Evolutionary conservation across 2,329 filamentous ascomycete genomes (phyloP).

Genomic region (Cladophialophora bantiana): DNA sequence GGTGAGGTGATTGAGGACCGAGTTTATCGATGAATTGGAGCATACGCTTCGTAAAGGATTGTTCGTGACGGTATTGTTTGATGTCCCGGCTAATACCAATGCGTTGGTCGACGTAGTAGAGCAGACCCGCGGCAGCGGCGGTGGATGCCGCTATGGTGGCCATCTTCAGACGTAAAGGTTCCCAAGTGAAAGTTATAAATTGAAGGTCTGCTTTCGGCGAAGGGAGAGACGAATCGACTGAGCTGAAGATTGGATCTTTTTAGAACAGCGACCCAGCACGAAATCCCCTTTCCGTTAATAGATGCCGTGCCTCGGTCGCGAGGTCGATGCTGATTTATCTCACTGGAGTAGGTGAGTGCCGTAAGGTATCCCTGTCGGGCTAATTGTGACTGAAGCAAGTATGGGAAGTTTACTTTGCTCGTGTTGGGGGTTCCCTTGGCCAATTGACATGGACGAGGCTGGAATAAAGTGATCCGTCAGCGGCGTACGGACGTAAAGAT

Average conservation of each 20-base stretch:
- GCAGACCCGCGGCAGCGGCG: conserved; percentile 47
- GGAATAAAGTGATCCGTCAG: neutral
- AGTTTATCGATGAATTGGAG: conserved; percentile 47
- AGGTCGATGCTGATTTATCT: neutral
- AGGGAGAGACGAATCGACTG: neutral
- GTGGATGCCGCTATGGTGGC: conserved; percentile 45
- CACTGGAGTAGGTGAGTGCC: neutral
- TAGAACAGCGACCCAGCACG: neutral
- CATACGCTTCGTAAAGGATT: conserved; percentile 46
- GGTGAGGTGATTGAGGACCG: conserved; percentile 48
- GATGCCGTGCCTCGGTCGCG: conserved; percentile 8
- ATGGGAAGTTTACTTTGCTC: neutral
- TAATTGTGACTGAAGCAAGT: neutral
- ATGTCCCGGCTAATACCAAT: conserved; percentile 51
- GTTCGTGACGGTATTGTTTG: conserved; percentile 45
- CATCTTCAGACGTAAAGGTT: conserved; percentile 17
- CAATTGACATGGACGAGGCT: neutral
- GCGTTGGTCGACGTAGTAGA: conserved; percentile 51
- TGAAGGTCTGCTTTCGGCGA: neutral
- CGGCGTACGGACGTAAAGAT: neutral
- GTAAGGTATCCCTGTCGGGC: neutral
- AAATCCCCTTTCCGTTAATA: neutral
- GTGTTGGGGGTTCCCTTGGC: neutral
- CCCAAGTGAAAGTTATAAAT: neutral
- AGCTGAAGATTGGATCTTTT: neutral